Base-by-base conservation (phyloP, 768 basidiomycete species). In the Artomyces pyxidatus region DNA sequence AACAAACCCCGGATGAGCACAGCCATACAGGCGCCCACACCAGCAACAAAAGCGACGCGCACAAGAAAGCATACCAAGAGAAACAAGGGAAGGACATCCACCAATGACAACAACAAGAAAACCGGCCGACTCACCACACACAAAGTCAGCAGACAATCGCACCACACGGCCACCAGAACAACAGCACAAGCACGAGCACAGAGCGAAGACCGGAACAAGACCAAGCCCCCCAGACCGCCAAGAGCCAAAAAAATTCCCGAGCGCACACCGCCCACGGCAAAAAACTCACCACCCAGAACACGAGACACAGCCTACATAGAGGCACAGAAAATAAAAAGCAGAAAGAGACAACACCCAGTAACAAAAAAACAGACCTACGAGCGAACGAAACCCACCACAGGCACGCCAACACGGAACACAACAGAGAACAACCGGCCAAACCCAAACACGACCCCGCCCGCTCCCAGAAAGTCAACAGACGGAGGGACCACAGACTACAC, bases 231-330 rank as follows among this genome's bases (percentile, higher is more conserved):
- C 48, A 98, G 65, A 0, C 96, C 95, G 54, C 73, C 83, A 53
- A 97, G 81, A 2, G 94, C 96, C 55, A 97, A 98, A 4, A 94
- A 88, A 61, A 95, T 94, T 7, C 96, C 96, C 1, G 96, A 93
- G 26, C 77, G 77, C 1, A 98, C 93, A 51, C 71, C 73, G 19
- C 87, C 73, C 3, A 95, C 89, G 0, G 83, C 73, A 0, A 89
- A 81, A n/a, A 99, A 73, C 61, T 97, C 94, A 37, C 90, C 71
- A 3, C 96, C 96, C 96, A 99, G 98, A 91, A 99, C 97, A 42
- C 87, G 78, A 65, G 97, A 99, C 45, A 99, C 65, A 6, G 80
- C 83, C 49, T 81, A 77, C 12, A 94, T 78, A n/a, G 70, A 72
- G 21, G 83, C 74, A 8, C 70, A 66, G 21, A 75, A 61, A 37